These are phyloP conservation scores for Pelargonium citronellum DNA, from an alignment of 441 rosid genomes.

Conservation along the genomic window DNA sequence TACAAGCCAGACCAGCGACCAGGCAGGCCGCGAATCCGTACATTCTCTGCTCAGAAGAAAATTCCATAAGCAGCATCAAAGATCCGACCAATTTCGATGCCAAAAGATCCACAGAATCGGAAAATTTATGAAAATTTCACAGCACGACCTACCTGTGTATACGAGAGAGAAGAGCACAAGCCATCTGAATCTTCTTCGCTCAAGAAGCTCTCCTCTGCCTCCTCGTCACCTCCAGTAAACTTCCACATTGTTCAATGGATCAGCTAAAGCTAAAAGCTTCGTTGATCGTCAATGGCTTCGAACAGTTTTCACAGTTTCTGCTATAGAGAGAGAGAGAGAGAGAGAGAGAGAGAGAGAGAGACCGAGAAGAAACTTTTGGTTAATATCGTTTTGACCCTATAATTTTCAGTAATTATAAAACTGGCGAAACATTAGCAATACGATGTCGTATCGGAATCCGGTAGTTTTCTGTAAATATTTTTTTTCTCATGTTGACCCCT, in stretches of 20 bases:
- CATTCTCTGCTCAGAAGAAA: constrained; percentile 46
- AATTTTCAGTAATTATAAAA: background rate
- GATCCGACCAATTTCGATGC: constrained; percentile 8
- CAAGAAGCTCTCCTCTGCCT: constrained; percentile 35
- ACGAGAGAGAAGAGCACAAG: constrained; percentile 47
- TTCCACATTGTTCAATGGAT: constrained; percentile 38
- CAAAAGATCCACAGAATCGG: background rate
- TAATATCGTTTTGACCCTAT: background rate
- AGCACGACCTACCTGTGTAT: constrained; percentile 43
- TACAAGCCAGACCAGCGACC: constrained; percentile 51
- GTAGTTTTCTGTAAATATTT: too few relatives aligned
- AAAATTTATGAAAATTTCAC: background rate
- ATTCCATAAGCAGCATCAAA: background rate
- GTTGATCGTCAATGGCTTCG: constrained; percentile 10
- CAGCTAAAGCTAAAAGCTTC: constrained; percentile 1
- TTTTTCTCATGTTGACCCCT: too few relatives aligned
- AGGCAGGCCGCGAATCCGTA: constrained; percentile 60
- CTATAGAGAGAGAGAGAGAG: background rate
- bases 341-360: background rate
- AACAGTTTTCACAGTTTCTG: background rate
- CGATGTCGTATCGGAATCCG: too few relatives aligned
- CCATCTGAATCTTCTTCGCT: constrained; percentile 57
- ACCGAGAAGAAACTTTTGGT: background rate
- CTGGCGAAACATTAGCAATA: background rate
- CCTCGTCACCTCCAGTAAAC: constrained; percentile 48